These are phyloP conservation scores for Sporopachydermia cereana DNA, from an alignment of 1,139 yeast species.

Conservation along the genomic window DNA sequence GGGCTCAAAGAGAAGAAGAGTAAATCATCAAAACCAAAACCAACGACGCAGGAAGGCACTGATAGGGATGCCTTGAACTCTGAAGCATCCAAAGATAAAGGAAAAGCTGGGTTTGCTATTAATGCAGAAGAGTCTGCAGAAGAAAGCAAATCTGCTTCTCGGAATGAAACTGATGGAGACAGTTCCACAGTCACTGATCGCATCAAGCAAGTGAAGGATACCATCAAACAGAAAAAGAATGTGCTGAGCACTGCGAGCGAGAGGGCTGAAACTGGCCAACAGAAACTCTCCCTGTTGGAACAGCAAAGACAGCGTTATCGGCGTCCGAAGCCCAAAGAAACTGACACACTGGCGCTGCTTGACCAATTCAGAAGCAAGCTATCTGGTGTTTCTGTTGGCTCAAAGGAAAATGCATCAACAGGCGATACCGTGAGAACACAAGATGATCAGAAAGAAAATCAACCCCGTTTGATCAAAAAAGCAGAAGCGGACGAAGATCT, in stretches of 20 bases:
- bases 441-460: slow-evolving; percentile 16
- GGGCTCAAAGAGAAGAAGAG: slow-evolving; percentile 21
- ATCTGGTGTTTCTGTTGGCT: slow-evolving; percentile 9
- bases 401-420: slow-evolving; percentile 7
- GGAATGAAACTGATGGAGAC: slow-evolving; percentile 10
- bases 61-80: slow-evolving; percentile 8
- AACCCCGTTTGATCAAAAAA: slow-evolving; percentile 19
- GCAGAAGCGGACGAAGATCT: slow-evolving; percentile 15
- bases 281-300: background rate
- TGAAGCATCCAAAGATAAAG: slow-evolving; percentile 12
- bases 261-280: background rate
- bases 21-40: no score
- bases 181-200: slow-evolving; percentile 6
- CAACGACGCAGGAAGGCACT: slow-evolving; percentile 6
- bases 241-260: background rate
- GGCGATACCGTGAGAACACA: slow-evolving; percentile 8
- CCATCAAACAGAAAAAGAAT: background rate
- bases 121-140: slow-evolving; percentile 11
- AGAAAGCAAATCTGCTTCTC: slow-evolving; percentile 9
- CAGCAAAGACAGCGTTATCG: slow-evolving; percentile 9
- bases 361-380: slow-evolving; percentile 18
- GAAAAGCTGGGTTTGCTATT: slow-evolving; percentile 11
- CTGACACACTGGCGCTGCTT: slow-evolving; percentile 14
- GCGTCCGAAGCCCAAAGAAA: slow-evolving; percentile 13
- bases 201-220: slow-evolving; percentile 6